phyloP scores from a whole-genome alignment of 306 rosid genomes.

The Lotus japonicus region DNA sequence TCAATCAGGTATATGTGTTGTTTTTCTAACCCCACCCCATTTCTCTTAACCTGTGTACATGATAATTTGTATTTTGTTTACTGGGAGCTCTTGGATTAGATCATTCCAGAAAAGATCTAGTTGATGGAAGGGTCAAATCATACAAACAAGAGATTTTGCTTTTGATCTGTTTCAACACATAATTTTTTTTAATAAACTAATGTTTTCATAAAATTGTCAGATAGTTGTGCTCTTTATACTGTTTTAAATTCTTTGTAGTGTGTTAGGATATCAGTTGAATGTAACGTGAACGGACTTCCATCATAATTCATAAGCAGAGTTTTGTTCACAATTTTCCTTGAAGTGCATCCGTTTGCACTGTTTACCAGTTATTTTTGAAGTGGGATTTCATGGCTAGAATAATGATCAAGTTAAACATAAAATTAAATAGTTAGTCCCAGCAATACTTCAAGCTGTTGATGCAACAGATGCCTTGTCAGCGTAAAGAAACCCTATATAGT shows the following conservation, averaged over 20 bases:
- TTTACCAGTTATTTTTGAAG: background rate
- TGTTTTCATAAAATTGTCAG: background rate
- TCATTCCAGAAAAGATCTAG: conserved; percentile 4
- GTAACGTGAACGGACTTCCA: too few relatives aligned
- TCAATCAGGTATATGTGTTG: conserved; percentile 13
- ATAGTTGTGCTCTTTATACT: too few relatives aligned
- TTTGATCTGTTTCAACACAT: background rate
- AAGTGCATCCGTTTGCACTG: too few relatives aligned
- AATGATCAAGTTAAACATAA: background rate
- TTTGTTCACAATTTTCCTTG: too few relatives aligned
- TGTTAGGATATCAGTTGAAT: too few relatives aligned
- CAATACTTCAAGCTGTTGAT: background rate
- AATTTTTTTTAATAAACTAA: background rate
- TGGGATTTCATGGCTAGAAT: background rate
- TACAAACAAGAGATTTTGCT: conserved; percentile 23
- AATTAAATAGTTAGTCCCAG: background rate
- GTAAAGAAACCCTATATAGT: too few relatives aligned
- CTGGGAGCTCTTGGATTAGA: conserved; percentile 18
- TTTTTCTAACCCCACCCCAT: background rate
- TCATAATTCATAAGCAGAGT: too few relatives aligned
- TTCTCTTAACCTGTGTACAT: background rate
- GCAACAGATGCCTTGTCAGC: background rate
- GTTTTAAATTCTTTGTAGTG: too few relatives aligned
- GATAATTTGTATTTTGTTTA: conserved; percentile 16
- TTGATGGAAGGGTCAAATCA: conserved; percentile 10